Conservation (phyloP, 169 alveolate species). For the Theileria luwenshuni region DNA sequence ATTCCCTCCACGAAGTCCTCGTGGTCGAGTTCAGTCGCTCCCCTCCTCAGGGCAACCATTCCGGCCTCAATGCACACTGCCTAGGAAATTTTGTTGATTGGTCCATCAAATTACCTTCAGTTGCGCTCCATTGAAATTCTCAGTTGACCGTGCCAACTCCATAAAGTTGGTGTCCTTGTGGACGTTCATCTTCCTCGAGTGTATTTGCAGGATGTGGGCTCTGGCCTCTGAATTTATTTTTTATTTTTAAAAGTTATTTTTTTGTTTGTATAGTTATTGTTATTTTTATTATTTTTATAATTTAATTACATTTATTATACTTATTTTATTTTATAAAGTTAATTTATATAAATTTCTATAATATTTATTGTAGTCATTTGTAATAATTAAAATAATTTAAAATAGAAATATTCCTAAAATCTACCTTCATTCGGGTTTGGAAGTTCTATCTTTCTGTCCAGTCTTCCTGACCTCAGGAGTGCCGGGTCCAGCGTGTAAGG, state of each 20-base stretch:
- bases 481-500: conserved; percentile 99
- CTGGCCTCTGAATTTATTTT: no score
- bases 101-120: conserved; percentile 67
- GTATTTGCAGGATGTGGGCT: conserved; percentile 95
- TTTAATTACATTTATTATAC: no score
- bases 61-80: conserved; percentile 99
- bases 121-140: conserved; percentile 98
- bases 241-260: no score
- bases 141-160: conserved; percentile 96
- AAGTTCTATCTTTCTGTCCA: conserved; percentile 98
- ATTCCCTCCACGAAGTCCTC: conserved; percentile 99
- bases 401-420: no score
- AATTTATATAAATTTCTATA: no score
- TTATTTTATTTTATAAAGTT: no score
- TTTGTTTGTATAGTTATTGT: no score
- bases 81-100: background rate
- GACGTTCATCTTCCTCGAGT: conserved; percentile 98
- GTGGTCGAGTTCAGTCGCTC: conserved; percentile 95
- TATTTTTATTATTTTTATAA: no score
- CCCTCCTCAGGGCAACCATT: conserved; percentile 96
- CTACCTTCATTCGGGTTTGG: conserved; percentile 98
- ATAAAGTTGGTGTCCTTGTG: conserved; percentile 94
- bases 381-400: no score
- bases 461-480: conserved; percentile 96
- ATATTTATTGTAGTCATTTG: no score